Percentiles rank a stretch among this genome's conserved stretches.
Conservation (phyloP, 305 asterid genomes). For the Plantago coronopus region DNA sequence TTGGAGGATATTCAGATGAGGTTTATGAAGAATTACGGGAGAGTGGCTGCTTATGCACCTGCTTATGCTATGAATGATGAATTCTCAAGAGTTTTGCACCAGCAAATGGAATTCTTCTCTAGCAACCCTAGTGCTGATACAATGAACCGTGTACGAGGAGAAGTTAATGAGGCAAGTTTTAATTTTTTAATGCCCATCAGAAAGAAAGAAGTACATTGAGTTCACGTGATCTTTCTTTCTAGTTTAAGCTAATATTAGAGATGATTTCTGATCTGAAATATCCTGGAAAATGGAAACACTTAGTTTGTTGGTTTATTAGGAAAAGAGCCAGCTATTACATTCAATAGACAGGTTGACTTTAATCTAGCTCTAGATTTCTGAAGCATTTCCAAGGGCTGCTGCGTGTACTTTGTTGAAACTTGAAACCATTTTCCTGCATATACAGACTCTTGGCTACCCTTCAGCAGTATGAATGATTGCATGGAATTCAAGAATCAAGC, state of each 20-base stretch:
- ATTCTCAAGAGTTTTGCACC: conserved; percentile 92
- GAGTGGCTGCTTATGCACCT: conserved; percentile 75
- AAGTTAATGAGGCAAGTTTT: conserved; percentile 78
- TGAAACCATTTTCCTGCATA: not conserved
- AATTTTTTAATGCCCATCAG: not conserved
- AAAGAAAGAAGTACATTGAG: not conserved
- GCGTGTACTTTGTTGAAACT: conserved; percentile 12
- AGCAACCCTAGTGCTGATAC: conserved; percentile 93
- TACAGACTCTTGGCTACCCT: not conserved
- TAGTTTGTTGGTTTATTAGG: conserved; percentile 7
- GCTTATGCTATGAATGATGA: conserved; percentile 98
- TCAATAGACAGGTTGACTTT: conserved; percentile 5
- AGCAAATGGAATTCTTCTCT: conserved; percentile 96
- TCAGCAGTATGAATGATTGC: not conserved
- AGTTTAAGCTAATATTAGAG: conserved; percentile 5
- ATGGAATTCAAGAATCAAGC: not conserved
- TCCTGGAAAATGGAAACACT: conserved; percentile 3
- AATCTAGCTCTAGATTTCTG: conserved; percentile 9
- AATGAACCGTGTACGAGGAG: conserved; percentile 82
- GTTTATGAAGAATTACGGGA: conserved; percentile 89
- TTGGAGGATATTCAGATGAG: conserved; percentile 96
- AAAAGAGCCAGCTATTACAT: not conserved
- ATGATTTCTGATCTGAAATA: conserved; percentile 3
- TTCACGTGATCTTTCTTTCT: conserved; percentile 2
- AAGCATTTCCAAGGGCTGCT: conserved; percentile 1